These are phyloP conservation scores for Cairneyella variabilis DNA, from an alignment of 495 filamentous ascomycete genomes.

Conservation along the genomic window DNA sequence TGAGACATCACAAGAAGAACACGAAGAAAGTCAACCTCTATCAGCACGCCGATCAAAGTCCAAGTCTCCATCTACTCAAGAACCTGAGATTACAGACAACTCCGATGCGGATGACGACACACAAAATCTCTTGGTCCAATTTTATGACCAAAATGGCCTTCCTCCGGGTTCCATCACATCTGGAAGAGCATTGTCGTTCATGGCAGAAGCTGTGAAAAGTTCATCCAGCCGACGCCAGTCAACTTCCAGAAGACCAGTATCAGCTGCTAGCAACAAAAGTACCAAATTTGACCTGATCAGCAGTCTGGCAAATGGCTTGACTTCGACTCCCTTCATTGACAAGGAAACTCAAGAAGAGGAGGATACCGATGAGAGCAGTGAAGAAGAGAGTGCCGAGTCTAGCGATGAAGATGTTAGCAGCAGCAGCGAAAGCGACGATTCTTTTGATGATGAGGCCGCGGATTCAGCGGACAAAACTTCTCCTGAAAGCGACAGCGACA, in stretches of 20 bases:
- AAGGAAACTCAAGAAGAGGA: conserved; percentile 16
- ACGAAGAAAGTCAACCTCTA: not conserved
- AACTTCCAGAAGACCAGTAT: conserved; percentile 6
- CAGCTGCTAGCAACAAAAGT: conserved; percentile 15
- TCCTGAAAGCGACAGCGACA: conserved; percentile 15
- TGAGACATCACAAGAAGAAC: conserved; percentile 9
- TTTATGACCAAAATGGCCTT: conserved; percentile 45
- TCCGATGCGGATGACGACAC: conserved; percentile 5
- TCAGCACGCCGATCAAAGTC: conserved; percentile 13
- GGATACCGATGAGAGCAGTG: conserved; percentile 18
- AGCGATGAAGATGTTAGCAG: conserved; percentile 16
- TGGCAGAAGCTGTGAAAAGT: conserved; percentile 18
- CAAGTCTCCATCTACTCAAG: not conserved
- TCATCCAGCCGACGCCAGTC: not conserved
- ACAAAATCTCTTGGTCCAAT: conserved; percentile 13
- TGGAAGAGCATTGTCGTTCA: conserved; percentile 20
- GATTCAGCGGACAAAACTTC: conserved; percentile 1
- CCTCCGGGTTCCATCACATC: conserved; percentile 45
- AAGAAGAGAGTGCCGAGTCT: conserved; percentile 11
- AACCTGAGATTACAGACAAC: conserved; percentile 3
- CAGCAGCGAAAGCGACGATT: conserved; percentile 5
- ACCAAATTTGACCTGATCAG: not conserved
- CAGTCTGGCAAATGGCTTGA: conserved; percentile 9
- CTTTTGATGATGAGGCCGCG: conserved; percentile 11
- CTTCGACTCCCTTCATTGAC: conserved; percentile 20